Evolutionary conservation across 2,329 filamentous ascomycete species (phyloP).

Genomic region (Xylariaceae sp.): DNA sequence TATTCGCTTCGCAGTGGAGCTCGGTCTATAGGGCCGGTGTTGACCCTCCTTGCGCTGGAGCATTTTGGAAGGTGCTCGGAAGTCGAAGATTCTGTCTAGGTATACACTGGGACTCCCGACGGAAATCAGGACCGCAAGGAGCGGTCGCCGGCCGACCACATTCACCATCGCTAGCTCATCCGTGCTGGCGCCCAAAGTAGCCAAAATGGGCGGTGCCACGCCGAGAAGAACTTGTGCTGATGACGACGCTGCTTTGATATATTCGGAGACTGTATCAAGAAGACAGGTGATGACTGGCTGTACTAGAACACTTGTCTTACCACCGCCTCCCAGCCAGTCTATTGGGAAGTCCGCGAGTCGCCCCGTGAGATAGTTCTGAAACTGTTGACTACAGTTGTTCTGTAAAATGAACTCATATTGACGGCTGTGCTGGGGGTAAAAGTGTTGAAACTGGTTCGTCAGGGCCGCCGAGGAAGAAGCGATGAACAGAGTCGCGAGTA

Average conservation of each 20-base stretch:
- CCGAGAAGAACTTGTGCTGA: constrained; percentile 23
- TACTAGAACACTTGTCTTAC: constrained; percentile 9
- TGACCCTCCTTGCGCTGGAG: constrained; percentile 3
- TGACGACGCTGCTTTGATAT: constrained; percentile 20
- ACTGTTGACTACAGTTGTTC: constrained; percentile 18
- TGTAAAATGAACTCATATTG: constrained; percentile 17
- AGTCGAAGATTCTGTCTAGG: constrained; percentile 18
- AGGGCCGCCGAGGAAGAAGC: not conserved
- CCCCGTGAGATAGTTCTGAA: constrained; percentile 19
- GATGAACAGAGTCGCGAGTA: not conserved
- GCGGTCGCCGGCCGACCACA: constrained; percentile 16
- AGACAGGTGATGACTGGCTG: constrained; percentile 20
- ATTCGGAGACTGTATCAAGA: constrained; percentile 20
- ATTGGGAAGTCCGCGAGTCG: constrained; percentile 12
- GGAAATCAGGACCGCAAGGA: constrained; percentile 19
- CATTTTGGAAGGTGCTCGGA: constrained; percentile 12
- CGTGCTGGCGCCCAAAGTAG: constrained; percentile 16
- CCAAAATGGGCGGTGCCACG: constrained; percentile 20
- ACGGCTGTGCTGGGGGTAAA: constrained; percentile 17
- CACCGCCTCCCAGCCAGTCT: constrained; percentile 18
- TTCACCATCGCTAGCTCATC: constrained; percentile 21
- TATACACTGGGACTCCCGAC: constrained; percentile 20
- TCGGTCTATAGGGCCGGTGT: not conserved
- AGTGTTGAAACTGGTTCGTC: constrained; percentile 18
- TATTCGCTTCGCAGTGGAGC: not conserved